Evolutionary conservation across 352 stramenopile species (phyloP), one percentile per base, ranked within the genome.

Genomic region (Phytophthora vignae): DNA sequence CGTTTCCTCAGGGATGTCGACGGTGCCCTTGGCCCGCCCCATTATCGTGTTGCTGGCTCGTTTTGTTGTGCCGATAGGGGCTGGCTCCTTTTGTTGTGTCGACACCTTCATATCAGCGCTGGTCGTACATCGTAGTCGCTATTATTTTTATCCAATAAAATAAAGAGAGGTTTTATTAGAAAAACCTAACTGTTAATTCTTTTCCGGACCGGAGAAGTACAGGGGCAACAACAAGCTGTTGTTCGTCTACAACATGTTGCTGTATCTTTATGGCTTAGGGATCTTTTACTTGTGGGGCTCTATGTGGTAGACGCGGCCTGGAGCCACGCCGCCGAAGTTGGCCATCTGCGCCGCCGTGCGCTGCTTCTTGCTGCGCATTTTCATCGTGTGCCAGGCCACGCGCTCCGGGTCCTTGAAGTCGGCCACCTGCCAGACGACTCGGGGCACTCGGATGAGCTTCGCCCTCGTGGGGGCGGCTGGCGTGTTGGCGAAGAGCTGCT

Each of bases 341-440:
- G 64, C 42, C 54, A 96, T 76, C 71, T 99, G 96, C 53, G 52
- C 69, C 11, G 82, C 82, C 3, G 96, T 83, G 46, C 96, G 83
- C 46, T 88, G 70, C 19, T 90, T 64, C 73, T 99, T 98, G 78
- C 91, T 98, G 40, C 87, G 76, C 96, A 98, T 99, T 77, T 99
- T 99, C 40, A 75, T 79, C 52, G 94, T 89, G 64, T 99, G 95
- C 95, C 95, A 98, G 59, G 82, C 75, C 55, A 79, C 84, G 11
- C 95, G 85, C 53, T 90, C 83, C 6, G 89, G 56, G 56, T 87
- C 81, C 19, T 81, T 73, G 33, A 92, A 92, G 44, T 76, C 60
- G 4, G 79, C 79, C 59, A 97, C 90, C 48, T 96, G 75, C 92
- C 94, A 98, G 63, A 78, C 67, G 4, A 97, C 71, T 0, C 80